These are phyloP conservation scores for Hypoxylon trugodes DNA, from an alignment of 495 filamentous ascomycete genomes.

Conservation along the genomic window DNA sequence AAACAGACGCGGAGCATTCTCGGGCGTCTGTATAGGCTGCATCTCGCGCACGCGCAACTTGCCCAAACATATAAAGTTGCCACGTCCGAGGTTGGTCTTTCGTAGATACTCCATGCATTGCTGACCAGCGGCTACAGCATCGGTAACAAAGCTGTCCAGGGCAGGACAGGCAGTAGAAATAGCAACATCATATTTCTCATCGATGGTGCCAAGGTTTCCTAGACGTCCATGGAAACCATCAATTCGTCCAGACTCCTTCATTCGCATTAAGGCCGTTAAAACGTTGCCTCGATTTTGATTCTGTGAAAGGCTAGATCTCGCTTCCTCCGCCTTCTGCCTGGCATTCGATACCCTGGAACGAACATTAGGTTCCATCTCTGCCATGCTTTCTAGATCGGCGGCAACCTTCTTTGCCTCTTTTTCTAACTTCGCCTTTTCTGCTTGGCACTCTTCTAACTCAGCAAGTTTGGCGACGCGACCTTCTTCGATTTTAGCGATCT, in stretches of 20 bases:
- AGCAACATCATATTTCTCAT: constrained; percentile 91
- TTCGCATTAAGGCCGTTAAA: constrained; percentile 86
- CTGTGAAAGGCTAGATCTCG: constrained; percentile 83
- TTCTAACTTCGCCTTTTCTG: constrained; percentile 73
- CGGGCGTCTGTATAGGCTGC: constrained; percentile 81
- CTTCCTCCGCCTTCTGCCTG: constrained; percentile 94
- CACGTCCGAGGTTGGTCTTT: constrained; percentile 97
- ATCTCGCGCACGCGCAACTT: constrained; percentile 81
- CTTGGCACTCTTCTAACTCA: constrained; percentile 79
- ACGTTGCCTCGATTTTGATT: constrained; percentile 94
- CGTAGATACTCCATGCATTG: constrained; percentile 97
- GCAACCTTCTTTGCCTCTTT: constrained; percentile 77
- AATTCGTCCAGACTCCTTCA: constrained; percentile 95
- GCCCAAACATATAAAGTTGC: constrained; percentile 95
- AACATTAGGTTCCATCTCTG: constrained; percentile 79
- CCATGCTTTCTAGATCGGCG: constrained; percentile 73
- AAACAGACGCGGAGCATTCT: constrained; percentile 90
- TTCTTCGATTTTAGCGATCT: constrained; percentile 77
- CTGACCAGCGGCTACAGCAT: constrained; percentile 92
- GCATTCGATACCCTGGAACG: constrained; percentile 83
- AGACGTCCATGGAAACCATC: constrained; percentile 96
- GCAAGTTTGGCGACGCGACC: constrained; percentile 70
- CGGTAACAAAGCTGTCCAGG: constrained; percentile 94
- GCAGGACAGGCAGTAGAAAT: constrained; percentile 94
- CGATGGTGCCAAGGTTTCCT: constrained; percentile 94